Conservation (phyloP, 75 land plant genomes). For the Picea glauca region DNA sequence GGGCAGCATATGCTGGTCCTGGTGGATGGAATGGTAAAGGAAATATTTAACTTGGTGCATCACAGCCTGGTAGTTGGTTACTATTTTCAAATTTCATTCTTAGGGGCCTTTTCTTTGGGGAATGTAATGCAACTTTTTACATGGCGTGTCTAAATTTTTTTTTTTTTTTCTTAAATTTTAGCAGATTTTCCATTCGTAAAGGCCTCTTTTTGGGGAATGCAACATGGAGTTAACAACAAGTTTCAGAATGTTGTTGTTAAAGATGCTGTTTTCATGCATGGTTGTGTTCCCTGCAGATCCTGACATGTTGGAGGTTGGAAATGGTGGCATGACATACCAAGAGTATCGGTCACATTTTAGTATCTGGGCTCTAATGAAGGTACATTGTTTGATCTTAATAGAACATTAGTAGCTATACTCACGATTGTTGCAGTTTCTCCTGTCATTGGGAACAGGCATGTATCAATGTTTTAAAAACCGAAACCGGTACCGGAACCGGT, state of each 20-base stretch:
- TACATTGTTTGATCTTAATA: conserved; percentile 4
- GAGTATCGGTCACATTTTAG: conserved; percentile 89
- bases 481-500: too few species aligned
- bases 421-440: neutral
- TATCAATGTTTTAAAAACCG: too few species aligned
- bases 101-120: too few species aligned
- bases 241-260: conserved; percentile 1
- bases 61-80: neutral
- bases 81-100: too few species aligned
- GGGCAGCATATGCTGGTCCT: conserved; percentile 95
- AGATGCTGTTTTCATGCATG: neutral
- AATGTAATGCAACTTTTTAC: neutral
- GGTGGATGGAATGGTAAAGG: conserved; percentile 93
- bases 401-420: neutral
- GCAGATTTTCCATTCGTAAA: neutral
- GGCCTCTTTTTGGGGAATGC: neutral
- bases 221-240: neutral
- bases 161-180: neutral
- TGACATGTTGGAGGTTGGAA: conserved; percentile 95
- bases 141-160: neutral
- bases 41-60: neutral
- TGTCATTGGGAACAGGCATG: too few species aligned
- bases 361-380: conserved; percentile 91
- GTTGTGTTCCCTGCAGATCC: conserved; percentile 56
- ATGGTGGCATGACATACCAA: conserved; percentile 80